A percentile compares a stretch with the other conserved stretches of the same genome.
Conservation (phyloP, 192 early-diverging fungal species). For the Linnemannia hyalina region DNA sequence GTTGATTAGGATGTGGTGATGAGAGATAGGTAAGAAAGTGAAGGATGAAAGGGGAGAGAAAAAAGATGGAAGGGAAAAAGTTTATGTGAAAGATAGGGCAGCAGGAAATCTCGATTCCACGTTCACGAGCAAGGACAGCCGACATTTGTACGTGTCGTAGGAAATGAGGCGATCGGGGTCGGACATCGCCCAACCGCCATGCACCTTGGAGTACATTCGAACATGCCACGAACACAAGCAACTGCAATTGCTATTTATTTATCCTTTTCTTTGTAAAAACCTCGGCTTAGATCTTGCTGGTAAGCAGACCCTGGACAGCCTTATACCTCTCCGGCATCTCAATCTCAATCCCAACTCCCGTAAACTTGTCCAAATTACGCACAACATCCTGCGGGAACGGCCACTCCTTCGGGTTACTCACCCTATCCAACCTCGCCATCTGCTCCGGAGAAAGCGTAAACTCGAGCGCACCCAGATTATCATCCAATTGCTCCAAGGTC, state of each 20-base stretch:
- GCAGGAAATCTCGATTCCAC: background rate
- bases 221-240: background rate
- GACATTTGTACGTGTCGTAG: background rate
- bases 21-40: background rate
- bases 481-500: constrained; percentile 48
- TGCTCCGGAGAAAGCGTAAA: constrained; percentile 51
- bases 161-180: background rate
- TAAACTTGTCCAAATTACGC: constrained; percentile 27
- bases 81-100: background rate
- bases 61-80: background rate
- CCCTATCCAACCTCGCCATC: constrained; percentile 49
- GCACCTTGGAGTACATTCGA: background rate
- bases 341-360: constrained; percentile 16
- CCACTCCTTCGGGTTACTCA: constrained; percentile 48
- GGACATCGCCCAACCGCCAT: constrained; percentile 4
- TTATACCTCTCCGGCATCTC: constrained; percentile 35
- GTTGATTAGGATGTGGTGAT: constrained; percentile 9
- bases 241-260: background rate
- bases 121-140: background rate
- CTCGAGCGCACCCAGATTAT: constrained; percentile 51
- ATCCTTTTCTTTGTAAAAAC: background rate
- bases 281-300: constrained; percentile 23
- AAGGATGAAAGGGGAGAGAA: background rate
- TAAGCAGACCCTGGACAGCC: constrained; percentile 19
- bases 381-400: constrained; percentile 47